Conservation (phyloP, 441 rosid genomes). For the Syzygium malaccense region DNA sequence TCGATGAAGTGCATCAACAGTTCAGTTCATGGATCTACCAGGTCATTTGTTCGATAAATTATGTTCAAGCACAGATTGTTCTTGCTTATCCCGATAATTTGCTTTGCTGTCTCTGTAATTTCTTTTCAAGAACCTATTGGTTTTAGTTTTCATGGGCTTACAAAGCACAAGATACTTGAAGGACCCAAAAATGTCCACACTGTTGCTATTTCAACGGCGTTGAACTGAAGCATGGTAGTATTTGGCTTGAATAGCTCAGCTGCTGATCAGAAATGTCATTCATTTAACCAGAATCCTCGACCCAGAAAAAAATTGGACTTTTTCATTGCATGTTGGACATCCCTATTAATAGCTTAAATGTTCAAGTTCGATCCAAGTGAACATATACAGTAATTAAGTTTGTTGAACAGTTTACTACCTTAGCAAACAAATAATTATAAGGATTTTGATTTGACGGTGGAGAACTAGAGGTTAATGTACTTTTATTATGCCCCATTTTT, state of each 20-base stretch:
- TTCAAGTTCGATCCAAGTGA: background rate
- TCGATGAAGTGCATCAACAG: constrained; percentile 80
- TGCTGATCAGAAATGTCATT: background rate
- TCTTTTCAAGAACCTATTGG: background rate
- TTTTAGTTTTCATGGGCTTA: background rate
- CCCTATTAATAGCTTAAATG: no score
- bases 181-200: background rate
- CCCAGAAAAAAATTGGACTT: background rate
- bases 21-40: constrained; percentile 79
- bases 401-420: background rate
- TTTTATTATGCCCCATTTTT: background rate
- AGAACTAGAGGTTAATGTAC: background rate
- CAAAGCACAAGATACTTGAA: background rate
- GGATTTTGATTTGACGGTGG: background rate
- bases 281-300: no score
- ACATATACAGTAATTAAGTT: background rate
- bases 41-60: constrained; percentile 20
- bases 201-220: background rate
- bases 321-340: background rate
- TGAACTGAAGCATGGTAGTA: background rate
- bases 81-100: background rate
- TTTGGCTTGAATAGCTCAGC: background rate
- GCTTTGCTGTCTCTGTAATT: background rate
- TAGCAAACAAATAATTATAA: background rate
- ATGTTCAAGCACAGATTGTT: background rate